phyloP scores from a whole-genome alignment of 2,329 filamentous ascomycete species.

The Cercospora nicotianae region DNA sequence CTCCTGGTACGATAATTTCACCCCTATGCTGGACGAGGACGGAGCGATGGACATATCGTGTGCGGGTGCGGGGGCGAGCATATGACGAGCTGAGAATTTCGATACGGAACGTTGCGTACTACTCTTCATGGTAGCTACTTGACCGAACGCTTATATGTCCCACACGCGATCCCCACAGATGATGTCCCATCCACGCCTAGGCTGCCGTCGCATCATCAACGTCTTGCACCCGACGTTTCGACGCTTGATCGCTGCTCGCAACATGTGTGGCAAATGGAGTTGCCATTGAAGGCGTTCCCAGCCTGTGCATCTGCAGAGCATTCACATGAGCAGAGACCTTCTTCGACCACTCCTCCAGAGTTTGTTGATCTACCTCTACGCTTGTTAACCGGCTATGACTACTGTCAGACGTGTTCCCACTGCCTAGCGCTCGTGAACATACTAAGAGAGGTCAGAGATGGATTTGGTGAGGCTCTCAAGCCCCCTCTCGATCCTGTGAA shows the following conservation, averaged over 20 bases:
- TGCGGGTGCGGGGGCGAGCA: background rate
- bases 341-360: background rate
- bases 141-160: background rate
- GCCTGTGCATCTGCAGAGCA: background rate
- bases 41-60: background rate
- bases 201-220: background rate
- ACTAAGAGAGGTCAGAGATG: background rate
- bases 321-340: background rate
- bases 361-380: background rate
- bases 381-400: background rate
- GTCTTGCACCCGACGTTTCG: background rate
- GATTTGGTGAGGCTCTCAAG: background rate
- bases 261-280: background rate
- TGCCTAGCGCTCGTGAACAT: background rate
- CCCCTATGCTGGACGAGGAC: background rate
- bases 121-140: background rate
- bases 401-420: background rate
- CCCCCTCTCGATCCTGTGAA: background rate
- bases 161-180: background rate
- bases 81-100: background rate
- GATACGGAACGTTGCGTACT: background rate
- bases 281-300: background rate
- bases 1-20: background rate
- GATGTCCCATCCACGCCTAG: background rate
- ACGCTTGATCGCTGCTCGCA: background rate